These are phyloP conservation scores for Pleurotus sapidus DNA, from an alignment of 768 basidiomycete species.

Conservation along the genomic window DNA sequence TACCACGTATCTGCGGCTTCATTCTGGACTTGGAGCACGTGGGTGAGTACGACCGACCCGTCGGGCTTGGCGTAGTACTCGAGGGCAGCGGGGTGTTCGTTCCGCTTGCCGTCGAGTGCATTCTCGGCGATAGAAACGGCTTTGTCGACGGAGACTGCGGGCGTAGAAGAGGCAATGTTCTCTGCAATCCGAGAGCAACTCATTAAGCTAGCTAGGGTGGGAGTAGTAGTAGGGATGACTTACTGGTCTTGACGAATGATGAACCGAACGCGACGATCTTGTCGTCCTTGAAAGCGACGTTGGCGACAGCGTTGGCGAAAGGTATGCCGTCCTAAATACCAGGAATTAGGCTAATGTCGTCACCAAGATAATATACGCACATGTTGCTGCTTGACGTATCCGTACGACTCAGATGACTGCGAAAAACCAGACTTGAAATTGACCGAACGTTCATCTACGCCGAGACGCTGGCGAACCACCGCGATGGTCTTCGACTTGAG, in stretches of 20 bases:
- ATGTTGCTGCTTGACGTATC: slow-evolving; percentile 23
- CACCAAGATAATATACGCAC: slow-evolving; percentile 12
- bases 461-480: slow-evolving; percentile 20
- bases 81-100: slow-evolving; percentile 31
- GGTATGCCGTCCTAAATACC: slow-evolving; percentile 23
- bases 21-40: slow-evolving; percentile 31
- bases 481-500: slow-evolving; percentile 18
- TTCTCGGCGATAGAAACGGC: slow-evolving; percentile 36
- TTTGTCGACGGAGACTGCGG: slow-evolving; percentile 28
- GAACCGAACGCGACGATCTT: slow-evolving; percentile 42
- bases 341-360: background rate
- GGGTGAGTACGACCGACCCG: slow-evolving; percentile 33
- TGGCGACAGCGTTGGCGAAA: slow-evolving; percentile 39
- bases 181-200: slow-evolving; percentile 7
- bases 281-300: slow-evolving; percentile 37
- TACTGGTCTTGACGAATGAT: slow-evolving; percentile 43
- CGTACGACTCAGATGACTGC: slow-evolving; percentile 19
- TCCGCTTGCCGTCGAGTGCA: slow-evolving; percentile 35
- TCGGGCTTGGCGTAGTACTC: slow-evolving; percentile 35
- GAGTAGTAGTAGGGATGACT: slow-evolving; percentile 3
- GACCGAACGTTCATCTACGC: slow-evolving; percentile 17
- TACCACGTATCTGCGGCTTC: slow-evolving; percentile 41
- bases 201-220: background rate
- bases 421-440: slow-evolving; percentile 23
- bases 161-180: slow-evolving; percentile 29